Conservation (phyloP, 2,329 filamentous ascomycete species). For the Didymella keratinophila region DNA sequence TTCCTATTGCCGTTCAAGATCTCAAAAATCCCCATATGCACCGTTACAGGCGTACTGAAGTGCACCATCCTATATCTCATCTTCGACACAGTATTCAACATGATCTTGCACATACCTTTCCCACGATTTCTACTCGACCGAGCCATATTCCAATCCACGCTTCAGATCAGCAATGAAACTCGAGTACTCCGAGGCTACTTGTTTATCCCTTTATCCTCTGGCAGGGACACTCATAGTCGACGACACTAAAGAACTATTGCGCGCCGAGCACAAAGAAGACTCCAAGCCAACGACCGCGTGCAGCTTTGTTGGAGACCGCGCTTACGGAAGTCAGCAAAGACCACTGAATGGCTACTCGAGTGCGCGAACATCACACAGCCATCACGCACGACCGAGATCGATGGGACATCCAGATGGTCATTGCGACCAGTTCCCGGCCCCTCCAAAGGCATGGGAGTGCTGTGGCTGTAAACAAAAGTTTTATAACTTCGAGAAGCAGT, state of each 20-base stretch:
- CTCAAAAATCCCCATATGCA: background rate
- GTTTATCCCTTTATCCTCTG: background rate
- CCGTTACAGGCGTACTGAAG: background rate
- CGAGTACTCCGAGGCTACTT: background rate
- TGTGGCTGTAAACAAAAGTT: conserved; percentile 18
- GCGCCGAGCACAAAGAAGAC: background rate
- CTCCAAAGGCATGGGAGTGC: conserved; percentile 19
- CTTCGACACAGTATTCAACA: background rate
- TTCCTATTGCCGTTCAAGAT: background rate
- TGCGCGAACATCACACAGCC: background rate
- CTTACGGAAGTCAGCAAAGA: background rate
- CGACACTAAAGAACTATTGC: background rate
- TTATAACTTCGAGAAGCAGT: conserved; percentile 18
- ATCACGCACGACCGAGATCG: background rate
- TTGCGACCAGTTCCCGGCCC: conserved; percentile 12
- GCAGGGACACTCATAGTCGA: background rate
- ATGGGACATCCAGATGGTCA: conserved; percentile 12
- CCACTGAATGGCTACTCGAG: background rate
- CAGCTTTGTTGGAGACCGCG: background rate
- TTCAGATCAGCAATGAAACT: conserved; percentile 4
- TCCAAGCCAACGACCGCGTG: background rate
- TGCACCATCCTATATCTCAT: background rate
- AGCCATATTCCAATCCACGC: background rate
- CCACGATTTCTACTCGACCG: background rate
- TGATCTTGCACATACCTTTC: background rate